Evolutionary conservation across 176 grass and related monocot species (phyloP), one percentile per base, ranked within the genome.

Genomic region (Triticum dicoccoides): DNA sequence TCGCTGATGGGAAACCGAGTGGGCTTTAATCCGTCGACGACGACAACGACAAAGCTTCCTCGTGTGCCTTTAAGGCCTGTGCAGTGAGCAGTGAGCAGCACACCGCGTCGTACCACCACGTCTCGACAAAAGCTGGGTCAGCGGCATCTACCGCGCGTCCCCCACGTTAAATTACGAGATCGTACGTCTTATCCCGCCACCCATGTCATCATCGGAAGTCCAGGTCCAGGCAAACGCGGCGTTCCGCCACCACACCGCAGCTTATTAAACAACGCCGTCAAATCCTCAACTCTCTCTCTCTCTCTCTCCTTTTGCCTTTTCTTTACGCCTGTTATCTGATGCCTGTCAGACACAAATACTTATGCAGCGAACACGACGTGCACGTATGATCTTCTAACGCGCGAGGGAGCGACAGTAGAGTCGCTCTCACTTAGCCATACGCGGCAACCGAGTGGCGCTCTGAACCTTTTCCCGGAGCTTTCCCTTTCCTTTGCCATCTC

Each of bases 181-280:
- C 44, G 69, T 72, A 72, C 68, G 34, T 23, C 69, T 3, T 6
- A 47, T 52, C 45, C 25, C 24, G 41, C 38, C 58, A 11, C 15
- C 47, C 45, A 49, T 49, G 4, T 77, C 73, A 69, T 42, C 41
- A 42, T 47, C 14, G 80, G 87, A 79, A 68, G 64, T 42, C 45
- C 67, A 81, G 21, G 58, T 58, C 73, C 81, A 62, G 9, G 39
- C 75, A 9, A 84, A 80, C 85, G 89, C 85, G 85, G 89, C 85
- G 67, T 14, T 77, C 63, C 85, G 58, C 33, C 69, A 56, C 62
- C 80, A 24, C 75, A 52, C 18, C 5, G 0, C 20, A 3, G 0
- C 17, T 59, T 67, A 68, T 59, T 67, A 68, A 85, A 44, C 20
- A 69, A 83, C 30, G 23, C 71, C 64, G 18, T 69, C 80, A 82